phyloP scores from a whole-genome alignment of 2,329 filamentous ascomycete species.

The Trichoderma gracile region DNA sequence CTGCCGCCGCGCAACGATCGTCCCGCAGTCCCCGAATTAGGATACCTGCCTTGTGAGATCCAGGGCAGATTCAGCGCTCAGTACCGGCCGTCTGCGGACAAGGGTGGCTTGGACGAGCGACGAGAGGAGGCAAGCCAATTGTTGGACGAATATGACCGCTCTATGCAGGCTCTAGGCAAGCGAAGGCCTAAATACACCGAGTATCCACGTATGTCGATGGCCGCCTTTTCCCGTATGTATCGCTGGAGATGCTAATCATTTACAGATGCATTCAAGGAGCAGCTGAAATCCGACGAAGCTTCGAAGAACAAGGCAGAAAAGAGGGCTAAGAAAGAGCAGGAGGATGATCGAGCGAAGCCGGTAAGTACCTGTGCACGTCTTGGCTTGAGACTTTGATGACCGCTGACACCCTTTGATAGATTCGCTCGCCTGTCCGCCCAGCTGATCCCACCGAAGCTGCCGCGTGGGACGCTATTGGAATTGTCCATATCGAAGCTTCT shows the following conservation, averaged over 20 bases:
- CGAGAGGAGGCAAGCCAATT: conserved; percentile 43
- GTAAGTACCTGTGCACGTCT: conserved; percentile 34
- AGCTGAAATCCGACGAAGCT: conserved; percentile 49
- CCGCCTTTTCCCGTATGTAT: no score
- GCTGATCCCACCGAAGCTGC: conserved; percentile 49
- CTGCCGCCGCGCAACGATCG: conserved; percentile 44
- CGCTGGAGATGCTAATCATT: background rate
- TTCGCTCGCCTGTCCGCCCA: conserved; percentile 48
- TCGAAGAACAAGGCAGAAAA: conserved; percentile 49
- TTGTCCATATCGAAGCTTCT: conserved; percentile 49
- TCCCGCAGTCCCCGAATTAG: conserved; percentile 43
- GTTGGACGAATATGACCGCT: conserved; percentile 45
- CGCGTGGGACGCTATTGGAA: conserved; percentile 55
- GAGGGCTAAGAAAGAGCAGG: conserved; percentile 46
- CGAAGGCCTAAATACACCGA: conserved; percentile 50
- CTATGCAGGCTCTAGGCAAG: conserved; percentile 46
- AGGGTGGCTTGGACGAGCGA: conserved; percentile 45
- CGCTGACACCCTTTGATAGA: conserved; percentile 29
- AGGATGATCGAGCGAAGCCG: conserved; percentile 45
- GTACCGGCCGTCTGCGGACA: conserved; percentile 44
- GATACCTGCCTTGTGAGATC: conserved; percentile 47
- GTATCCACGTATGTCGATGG: conserved; percentile 45
- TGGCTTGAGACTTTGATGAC: background rate
- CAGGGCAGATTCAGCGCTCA: conserved; percentile 46
- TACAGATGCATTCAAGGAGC: conserved; percentile 47